Conservation (phyloP, 306 rosid species). For the Castanea mollissima region DNA sequence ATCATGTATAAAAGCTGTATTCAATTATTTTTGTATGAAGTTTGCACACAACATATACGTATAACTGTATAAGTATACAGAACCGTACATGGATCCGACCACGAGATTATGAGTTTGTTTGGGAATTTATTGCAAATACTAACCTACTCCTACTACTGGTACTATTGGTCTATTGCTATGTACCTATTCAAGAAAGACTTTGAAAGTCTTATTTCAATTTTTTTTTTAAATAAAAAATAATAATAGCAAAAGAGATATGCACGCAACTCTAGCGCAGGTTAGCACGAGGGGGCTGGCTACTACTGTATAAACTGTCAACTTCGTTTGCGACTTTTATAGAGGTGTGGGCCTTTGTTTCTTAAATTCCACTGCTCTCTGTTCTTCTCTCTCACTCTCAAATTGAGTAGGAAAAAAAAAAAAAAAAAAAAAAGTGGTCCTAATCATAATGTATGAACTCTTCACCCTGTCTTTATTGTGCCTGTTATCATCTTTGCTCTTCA, state of each 20-base stretch:
- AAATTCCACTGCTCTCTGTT: conserved; percentile 49
- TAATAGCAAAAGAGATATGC: no score
- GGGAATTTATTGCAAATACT: conserved; percentile 26
- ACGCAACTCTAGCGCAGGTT: conserved; percentile 15
- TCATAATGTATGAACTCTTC: conserved; percentile 36
- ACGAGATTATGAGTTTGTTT: conserved; percentile 6
- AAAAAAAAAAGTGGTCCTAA: conserved; percentile 44
- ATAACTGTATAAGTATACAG: no score
- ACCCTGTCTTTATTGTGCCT: conserved; percentile 38
- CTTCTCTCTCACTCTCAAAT: conserved; percentile 33
- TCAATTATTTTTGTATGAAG: no score
- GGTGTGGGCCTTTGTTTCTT: conserved; percentile 68
- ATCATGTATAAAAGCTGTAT: no score
- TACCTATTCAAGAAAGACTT: no score
- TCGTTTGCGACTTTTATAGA: conserved; percentile 56
- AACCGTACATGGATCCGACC: conserved; percentile 23
- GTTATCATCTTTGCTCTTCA: conserved; percentile 45
- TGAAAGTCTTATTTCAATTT: neutral
- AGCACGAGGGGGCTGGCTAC: conserved; percentile 15
- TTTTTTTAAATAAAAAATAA: no score
- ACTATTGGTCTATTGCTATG: no score
- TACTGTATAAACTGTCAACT: conserved; percentile 53
- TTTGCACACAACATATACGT: no score
- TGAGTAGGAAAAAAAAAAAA: neutral
- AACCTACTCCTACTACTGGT: neutral